Percentiles rank a stretch among this genome's conserved stretches.
These are phyloP conservation scores for Paratinospora sagittata DNA, from an alignment of 164 flowering plant species.

Conservation along the genomic window DNA sequence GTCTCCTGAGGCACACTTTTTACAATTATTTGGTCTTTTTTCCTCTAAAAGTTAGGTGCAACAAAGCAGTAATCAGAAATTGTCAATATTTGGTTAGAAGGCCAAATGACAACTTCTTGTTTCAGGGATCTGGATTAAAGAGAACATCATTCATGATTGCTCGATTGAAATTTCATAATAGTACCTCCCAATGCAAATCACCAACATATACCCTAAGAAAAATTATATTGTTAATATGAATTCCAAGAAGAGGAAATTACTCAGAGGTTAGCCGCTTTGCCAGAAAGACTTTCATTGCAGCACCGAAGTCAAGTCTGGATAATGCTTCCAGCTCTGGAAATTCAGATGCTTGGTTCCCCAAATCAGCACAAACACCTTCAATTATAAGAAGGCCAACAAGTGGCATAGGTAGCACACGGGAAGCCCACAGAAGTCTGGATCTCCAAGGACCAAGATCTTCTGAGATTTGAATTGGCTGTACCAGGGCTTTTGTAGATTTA, in stretches of 20 bases:
- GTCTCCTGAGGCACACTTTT: too few relatives aligned
- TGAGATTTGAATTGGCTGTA: slow-evolving; percentile 45
- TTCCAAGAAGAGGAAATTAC: slow-evolving; percentile 28
- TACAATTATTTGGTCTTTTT: too few relatives aligned
- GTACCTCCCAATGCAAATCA: background rate
- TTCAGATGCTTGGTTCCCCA: slow-evolving; percentile 43
- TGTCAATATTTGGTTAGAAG: too few relatives aligned
- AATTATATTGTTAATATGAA: background rate
- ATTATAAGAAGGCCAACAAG: slow-evolving; percentile 90
- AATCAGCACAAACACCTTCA: slow-evolving; percentile 63
- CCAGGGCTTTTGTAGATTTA: slow-evolving; percentile 72
- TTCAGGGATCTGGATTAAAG: too few relatives aligned
- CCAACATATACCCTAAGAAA: background rate
- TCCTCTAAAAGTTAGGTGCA: too few relatives aligned
- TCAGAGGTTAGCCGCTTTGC: slow-evolving; percentile 84
- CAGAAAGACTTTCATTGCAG: slow-evolving; percentile 83
- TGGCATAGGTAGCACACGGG: slow-evolving; percentile 94
- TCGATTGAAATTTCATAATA: too few relatives aligned
- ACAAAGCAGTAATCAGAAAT: too few relatives aligned
- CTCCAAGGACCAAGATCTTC: slow-evolving; percentile 85
- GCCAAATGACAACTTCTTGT: too few relatives aligned
- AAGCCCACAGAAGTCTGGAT: slow-evolving; percentile 91
- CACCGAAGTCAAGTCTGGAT: slow-evolving; percentile 84
- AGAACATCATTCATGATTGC: too few relatives aligned
- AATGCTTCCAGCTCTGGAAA: slow-evolving; percentile 82